These are phyloP conservation scores for Neocucurbitaria cava DNA, from an alignment of 2,329 filamentous ascomycete species.

Conservation along the genomic window DNA sequence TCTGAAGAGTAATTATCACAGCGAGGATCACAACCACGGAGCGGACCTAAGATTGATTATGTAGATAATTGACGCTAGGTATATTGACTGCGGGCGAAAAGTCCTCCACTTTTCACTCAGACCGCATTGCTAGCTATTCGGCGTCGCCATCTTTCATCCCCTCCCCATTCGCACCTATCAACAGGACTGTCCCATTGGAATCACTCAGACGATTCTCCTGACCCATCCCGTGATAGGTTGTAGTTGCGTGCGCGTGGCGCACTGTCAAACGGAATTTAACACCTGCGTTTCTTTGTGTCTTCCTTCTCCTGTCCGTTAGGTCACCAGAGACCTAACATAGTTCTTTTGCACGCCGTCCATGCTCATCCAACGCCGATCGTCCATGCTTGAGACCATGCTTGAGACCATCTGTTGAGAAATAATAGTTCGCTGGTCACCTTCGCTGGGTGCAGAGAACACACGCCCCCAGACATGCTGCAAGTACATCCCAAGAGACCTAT, in stretches of 20 bases:
- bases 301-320: conserved; percentile 1
- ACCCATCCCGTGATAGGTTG: conserved; percentile 18
- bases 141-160: background rate
- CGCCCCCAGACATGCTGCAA: conserved; percentile 19
- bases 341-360: conserved; percentile 26
- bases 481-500: conserved; percentile 9
- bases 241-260: conserved; percentile 7
- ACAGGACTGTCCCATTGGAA: conserved; percentile 14
- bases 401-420: conserved; percentile 24
- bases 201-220: conserved; percentile 20
- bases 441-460: conserved; percentile 43
- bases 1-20: background rate
- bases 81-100: conserved; percentile 9
- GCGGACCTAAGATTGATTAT: too few species aligned
- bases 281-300: conserved; percentile 2
- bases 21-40: background rate
- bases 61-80: background rate
- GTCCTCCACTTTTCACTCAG: conserved; percentile 6
- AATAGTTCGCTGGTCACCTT: conserved; percentile 30
- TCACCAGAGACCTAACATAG: conserved; percentile 1
- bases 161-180: conserved; percentile 1
- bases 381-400: conserved; percentile 40
- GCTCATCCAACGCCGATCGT: conserved; percentile 46
- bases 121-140: conserved; percentile 15
- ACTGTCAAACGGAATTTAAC: background rate